Evolutionary conservation across 129 eudicot species (phyloP), one percentile per base, ranked within the genome.

Genomic region (Tagetes erecta): DNA sequence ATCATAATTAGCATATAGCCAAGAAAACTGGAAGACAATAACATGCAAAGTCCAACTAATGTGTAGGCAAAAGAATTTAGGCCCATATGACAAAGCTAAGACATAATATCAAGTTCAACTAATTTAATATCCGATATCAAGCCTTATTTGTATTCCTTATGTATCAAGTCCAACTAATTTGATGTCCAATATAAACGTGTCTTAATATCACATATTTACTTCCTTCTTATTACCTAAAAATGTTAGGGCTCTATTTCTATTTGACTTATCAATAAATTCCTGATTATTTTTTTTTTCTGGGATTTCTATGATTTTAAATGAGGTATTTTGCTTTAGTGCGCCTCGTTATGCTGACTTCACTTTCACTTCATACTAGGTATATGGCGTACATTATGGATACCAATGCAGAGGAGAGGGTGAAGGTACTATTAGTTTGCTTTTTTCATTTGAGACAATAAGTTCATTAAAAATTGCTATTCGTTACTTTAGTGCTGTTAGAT

Each of bases 301-400:
- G 40, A 37, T n/a, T 36, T 37, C 47, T 13, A 52, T 4, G 52
- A 4, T 10, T 47, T 47, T 47, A n/a, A 47, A 47, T 47, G 52
- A 47, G 11, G 14, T 47, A 20, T 11, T 6, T 10, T 10, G 20
- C 7, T 45, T 7, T 41, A 31, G 33, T 42, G 30, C 45, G 11
- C 36, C 39, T 10, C 10, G 12, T 31, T 42, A 36, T 13, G 14
- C 14, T 60, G 33, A 30, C 9, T 40, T 39, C 27, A 6, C 37
- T 52, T 13, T 59, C n/a, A 7, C 59, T 47, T 69, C 12, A 20
- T 13, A 7, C 35, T 41, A 92, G 98, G 98, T 93, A 93, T 71
- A 93, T 93, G 97, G 98, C 98, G 37, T 93, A 87, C 70, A 90
- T 93, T 68, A 90, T 93, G 98, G 98, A 93, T 77, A 93, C 98